phyloP scores from a whole-genome alignment of 352 stramenopile species.

The Globisporangium cystogenes region DNA sequence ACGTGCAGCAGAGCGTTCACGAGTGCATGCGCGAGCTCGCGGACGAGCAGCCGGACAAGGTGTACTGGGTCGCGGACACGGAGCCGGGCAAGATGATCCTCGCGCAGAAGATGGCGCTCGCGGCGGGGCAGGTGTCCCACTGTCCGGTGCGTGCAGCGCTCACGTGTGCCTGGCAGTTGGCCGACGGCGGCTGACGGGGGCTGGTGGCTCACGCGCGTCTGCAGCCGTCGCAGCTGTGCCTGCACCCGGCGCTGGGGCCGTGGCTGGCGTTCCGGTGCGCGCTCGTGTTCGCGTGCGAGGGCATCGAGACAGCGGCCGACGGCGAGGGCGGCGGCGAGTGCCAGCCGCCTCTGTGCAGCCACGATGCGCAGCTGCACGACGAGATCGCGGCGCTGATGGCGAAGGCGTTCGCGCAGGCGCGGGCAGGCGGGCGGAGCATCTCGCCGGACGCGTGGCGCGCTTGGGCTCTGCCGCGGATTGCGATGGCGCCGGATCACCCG shows the following conservation, averaged over 20 bases:
- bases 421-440: constrained; percentile 18
- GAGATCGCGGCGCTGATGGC: constrained; percentile 37
- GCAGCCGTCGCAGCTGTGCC: constrained; percentile 57
- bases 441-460: constrained; percentile 41
- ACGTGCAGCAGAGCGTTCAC: constrained; percentile 36
- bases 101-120: constrained; percentile 61
- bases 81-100: constrained; percentile 60
- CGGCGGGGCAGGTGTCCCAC: constrained; percentile 31
- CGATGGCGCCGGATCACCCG: constrained; percentile 45
- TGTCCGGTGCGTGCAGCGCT: constrained; percentile 25
- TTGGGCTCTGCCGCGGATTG: constrained; percentile 54
- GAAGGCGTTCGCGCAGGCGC: constrained; percentile 37
- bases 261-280: constrained; percentile 70
- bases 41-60: constrained; percentile 5
- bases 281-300: constrained; percentile 41
- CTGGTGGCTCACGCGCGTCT: background rate
- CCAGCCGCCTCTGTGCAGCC: constrained; percentile 28
- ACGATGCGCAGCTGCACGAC: constrained; percentile 32
- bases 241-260: constrained; percentile 56
- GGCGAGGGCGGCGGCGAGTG: background rate
- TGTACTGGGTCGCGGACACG: no score
- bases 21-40: constrained; percentile 21
- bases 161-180: background rate
- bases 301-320: constrained; percentile 7
- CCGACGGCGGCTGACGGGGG: background rate